Evolutionary conservation across 495 filamentous ascomycete genomes (phyloP), one percentile per base, ranked within the genome.

Genomic region (Neurospora sp.): DNA sequence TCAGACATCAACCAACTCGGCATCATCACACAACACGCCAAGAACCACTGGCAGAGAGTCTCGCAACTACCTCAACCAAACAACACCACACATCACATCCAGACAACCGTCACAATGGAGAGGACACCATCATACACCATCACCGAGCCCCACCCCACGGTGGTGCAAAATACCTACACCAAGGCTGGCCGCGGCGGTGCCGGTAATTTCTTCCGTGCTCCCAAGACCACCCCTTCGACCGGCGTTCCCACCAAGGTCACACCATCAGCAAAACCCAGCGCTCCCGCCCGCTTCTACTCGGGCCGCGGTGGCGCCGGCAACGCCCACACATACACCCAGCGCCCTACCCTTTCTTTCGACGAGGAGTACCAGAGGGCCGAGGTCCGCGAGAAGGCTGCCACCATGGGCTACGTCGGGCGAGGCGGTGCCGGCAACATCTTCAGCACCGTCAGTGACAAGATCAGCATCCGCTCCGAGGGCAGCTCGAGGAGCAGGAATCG

Each of bases 241-340:
- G 80, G 82, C 74, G 72, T 84, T 22, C 77, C 80, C 3, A 84
- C 81, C 12, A 74, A 75, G 71, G 20, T 75, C 71, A 37, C 71
- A 44, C 53, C 53, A 65, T 65, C 53, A 65, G 53, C 53, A 65
- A 20, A 77, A 16, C 39, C 71, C n/a, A 82, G 75, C 68, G 81
- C 83, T 38, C 85, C 89, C 70, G 27, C 5, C 27, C 86, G 86
- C 77, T 96, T 91, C 88, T 88, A 87, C 77, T 89, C 90, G 18
- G 95, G 96, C 75, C 91, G 95, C 41, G 96, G 96, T 69, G 96
- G 96, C 40, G 93, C 91, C 65, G 96, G 96, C 75, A 99, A 98
- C 83, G 87, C 94, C 73, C 91, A 92, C 84, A 83, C 84, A 74
- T 82, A 86, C 74, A 76, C 76, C 41, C 86, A 88, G 78, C 89